Conservation (phyloP, 805 yeast species). For the Wickerhamomyces ciferrii region DNA sequence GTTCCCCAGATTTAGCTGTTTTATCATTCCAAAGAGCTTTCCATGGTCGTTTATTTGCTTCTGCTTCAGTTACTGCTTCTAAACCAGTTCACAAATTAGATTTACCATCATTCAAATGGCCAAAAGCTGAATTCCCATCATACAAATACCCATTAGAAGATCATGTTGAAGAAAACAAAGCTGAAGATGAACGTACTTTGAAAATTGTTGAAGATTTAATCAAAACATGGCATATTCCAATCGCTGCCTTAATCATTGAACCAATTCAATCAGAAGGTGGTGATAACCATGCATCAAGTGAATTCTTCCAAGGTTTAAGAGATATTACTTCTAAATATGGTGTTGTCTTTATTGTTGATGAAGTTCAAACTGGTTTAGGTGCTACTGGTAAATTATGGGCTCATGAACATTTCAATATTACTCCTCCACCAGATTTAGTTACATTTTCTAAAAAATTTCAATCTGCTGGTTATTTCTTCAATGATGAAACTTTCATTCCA, state of each 20-base stretch:
- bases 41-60: conserved; percentile 94
- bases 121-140: conserved; percentile 88
- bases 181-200: conserved; percentile 81
- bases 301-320: conserved; percentile 78
- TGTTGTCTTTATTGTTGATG: conserved; percentile 73
- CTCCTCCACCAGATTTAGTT: conserved; percentile 77
- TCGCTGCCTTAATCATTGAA: conserved; percentile 87
- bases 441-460: conserved; percentile 88
- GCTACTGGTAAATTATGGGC: conserved; percentile 87
- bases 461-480: conserved; percentile 83
- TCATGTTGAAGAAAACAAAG: conserved; percentile 53
- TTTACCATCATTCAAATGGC: conserved; percentile 95
- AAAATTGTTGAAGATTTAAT: conserved; percentile 68
- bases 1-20: conserved; percentile 82
- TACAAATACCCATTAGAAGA: conserved; percentile 81
- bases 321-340: conserved; percentile 68
- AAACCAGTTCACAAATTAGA: conserved; percentile 93
- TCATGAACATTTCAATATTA: conserved; percentile 76
- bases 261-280: conserved; percentile 94
- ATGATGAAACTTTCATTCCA: conserved; percentile 68
- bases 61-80: conserved; percentile 87
- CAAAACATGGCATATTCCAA: conserved; percentile 63
- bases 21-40: conserved; percentile 83
- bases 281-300: conserved; percentile 77
- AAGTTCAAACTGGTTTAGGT: conserved; percentile 88